phyloP scores from a whole-genome alignment of 75 land plant species.

The Cunninghamia lanceolata region DNA sequence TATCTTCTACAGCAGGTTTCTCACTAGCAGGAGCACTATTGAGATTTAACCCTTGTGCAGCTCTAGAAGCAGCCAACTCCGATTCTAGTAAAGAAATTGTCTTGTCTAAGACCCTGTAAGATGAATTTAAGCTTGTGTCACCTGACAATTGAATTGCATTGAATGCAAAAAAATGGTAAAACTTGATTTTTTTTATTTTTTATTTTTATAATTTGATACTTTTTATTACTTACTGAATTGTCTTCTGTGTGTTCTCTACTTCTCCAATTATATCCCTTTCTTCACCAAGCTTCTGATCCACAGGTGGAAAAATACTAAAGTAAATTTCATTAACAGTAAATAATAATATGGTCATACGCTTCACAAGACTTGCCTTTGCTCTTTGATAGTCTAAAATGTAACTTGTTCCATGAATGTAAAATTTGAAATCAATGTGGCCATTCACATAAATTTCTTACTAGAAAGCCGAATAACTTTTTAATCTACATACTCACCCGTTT shows the following conservation, averaged over 20 bases:
- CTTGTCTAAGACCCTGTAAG: slow-evolving; percentile 69
- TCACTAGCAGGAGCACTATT: slow-evolving; percentile 26
- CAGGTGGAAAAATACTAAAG: neutral
- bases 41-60: slow-evolving; percentile 38
- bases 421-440: neutral
- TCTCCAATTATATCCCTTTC: slow-evolving; percentile 9
- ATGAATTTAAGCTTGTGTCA: neutral
- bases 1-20: slow-evolving; percentile 24
- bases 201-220: neutral
- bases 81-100: slow-evolving; percentile 78
- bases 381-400: neutral
- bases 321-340: neutral
- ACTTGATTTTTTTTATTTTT: too few relatives aligned
- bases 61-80: slow-evolving; percentile 78
- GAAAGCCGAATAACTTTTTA: neutral
- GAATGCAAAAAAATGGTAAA: neutral
- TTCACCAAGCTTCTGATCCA: slow-evolving; percentile 10
- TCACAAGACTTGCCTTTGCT: neutral
- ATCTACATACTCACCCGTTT: neutral
- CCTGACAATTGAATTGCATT: neutral
- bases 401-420: neutral
- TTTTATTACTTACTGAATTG: slow-evolving; percentile 15
- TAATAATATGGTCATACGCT: neutral
- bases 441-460: neutral
- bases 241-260: slow-evolving; percentile 6